Conservation (phyloP, 371 early-diverging fungal species). For the Rhizomucor miehei region DNA sequence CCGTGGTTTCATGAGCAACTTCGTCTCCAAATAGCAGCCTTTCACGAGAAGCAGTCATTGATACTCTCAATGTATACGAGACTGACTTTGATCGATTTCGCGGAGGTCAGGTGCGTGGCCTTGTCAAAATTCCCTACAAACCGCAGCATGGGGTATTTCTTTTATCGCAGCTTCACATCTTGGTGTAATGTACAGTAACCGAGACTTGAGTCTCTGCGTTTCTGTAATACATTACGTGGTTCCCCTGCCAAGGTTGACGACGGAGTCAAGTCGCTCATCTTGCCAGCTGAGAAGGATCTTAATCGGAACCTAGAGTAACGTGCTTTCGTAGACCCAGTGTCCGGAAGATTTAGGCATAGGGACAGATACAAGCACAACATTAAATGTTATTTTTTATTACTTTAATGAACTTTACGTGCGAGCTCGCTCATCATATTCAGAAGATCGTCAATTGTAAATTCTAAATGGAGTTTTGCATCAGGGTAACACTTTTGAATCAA, state of each 20-base stretch:
- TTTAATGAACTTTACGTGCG: conserved; percentile 50
- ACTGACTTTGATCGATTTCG: too few species aligned
- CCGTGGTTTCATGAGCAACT: too few species aligned
- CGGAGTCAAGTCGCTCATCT: neutral
- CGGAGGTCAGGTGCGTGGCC: too few species aligned
- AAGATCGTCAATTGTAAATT: conserved; percentile 88
- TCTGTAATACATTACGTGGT: neutral
- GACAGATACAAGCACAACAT: conserved; percentile 7
- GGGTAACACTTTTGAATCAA: conserved; percentile 85
- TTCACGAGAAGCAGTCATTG: too few species aligned
- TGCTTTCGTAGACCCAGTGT: conserved; percentile 6
- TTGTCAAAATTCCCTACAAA: too few species aligned
- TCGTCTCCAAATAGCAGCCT: too few species aligned
- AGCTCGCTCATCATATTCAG: conserved; percentile 64
- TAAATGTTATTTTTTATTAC: conserved; percentile 6
- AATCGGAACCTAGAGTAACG: conserved; percentile 4
- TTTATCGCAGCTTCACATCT: too few species aligned
- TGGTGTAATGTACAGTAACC: too few species aligned
- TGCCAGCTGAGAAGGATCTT: conserved; percentile 1
- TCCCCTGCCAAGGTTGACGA: neutral
- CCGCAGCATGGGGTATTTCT: too few species aligned
- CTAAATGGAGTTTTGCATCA: conserved; percentile 76
- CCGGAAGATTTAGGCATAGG: conserved; percentile 6
- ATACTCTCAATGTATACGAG: too few species aligned
- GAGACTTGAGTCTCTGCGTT: too few species aligned